These are phyloP conservation scores for Cyclotella atomus DNA, from an alignment of 108 stramenopile genomes.

Conservation along the genomic window DNA sequence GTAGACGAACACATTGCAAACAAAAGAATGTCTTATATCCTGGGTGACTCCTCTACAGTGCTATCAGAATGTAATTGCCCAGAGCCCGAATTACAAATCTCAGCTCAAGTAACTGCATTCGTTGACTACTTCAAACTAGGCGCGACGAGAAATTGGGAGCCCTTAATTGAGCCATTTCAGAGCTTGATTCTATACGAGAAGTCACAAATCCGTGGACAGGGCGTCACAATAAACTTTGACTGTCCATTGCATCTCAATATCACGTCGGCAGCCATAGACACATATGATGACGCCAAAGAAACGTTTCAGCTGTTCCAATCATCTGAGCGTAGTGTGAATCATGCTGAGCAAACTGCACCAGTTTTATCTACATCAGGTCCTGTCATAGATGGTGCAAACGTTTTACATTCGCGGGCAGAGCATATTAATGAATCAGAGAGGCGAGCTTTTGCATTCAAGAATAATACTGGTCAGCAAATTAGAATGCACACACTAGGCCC, in stretches of 20 bases:
- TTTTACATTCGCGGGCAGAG: conserved; percentile 71
- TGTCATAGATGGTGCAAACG: background rate
- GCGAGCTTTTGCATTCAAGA: conserved; percentile 89
- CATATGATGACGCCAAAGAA: conserved; percentile 74
- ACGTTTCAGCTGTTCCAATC: conserved; percentile 52
- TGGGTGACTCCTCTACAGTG: conserved; percentile 14
- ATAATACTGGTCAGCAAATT: conserved; percentile 88
- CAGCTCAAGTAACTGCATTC: conserved; percentile 60
- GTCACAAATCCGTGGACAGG: conserved; percentile 64
- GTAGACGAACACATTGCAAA: conserved; percentile 7
- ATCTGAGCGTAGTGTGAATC: background rate
- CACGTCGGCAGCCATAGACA: conserved; percentile 83
- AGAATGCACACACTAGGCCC: conserved; percentile 73
- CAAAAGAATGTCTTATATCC: conserved; percentile 12
- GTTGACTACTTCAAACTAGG: conserved; percentile 94
- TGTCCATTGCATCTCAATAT: conserved; percentile 87
- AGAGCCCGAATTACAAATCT: conserved; percentile 31
- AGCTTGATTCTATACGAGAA: conserved; percentile 71
- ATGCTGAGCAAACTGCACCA: background rate
- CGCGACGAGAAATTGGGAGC: conserved; percentile 90
- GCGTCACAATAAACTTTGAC: conserved; percentile 69
- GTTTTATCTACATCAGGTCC: background rate
- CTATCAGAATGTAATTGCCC: background rate
- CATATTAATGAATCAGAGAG: conserved; percentile 63
- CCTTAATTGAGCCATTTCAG: conserved; percentile 86